Percentiles rank a stretch among this genome's conserved stretches.
Evolutionary conservation across 768 basidiomycete genomes (phyloP).

Genomic region (Obba rivulosa): DNA sequence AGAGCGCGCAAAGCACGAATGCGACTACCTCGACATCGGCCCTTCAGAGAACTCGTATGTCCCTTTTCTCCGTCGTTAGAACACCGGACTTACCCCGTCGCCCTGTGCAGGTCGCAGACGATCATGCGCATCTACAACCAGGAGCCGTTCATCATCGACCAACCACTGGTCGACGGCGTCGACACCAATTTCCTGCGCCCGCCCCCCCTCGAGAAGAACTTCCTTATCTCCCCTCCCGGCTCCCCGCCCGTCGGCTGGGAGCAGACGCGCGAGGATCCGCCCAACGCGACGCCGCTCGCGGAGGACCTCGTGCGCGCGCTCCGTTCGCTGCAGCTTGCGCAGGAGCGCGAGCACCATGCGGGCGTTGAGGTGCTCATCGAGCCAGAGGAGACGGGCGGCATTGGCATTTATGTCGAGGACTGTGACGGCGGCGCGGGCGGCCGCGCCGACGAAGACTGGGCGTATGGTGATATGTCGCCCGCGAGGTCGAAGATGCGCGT

Average conservation of each 20-base stretch:
- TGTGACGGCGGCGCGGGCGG: slow-evolving; percentile 41
- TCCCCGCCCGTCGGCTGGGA: slow-evolving; percentile 98
- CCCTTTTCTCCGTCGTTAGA: background rate
- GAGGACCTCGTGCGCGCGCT: slow-evolving; percentile 84
- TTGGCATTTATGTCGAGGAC: slow-evolving; percentile 76
- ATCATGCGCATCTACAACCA: slow-evolving; percentile 68
- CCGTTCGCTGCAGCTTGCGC: slow-evolving; percentile 55
- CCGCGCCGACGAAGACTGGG: slow-evolving; percentile 45
- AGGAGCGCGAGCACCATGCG: slow-evolving; percentile 29
- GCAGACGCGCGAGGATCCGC: slow-evolving; percentile 83
- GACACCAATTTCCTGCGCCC: slow-evolving; percentile 58
- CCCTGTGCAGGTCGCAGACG: slow-evolving; percentile 37
- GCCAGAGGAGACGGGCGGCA: slow-evolving; percentile 64
- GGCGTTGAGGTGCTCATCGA: slow-evolving; percentile 58
- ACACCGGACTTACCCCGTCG: background rate
- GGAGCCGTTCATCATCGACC: slow-evolving; percentile 33
- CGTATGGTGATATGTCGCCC: slow-evolving; percentile 46
- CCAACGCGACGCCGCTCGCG: slow-evolving; percentile 78
- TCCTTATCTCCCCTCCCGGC: slow-evolving; percentile 96
- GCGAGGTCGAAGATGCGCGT: slow-evolving; percentile 33
- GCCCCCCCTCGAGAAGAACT: slow-evolving; percentile 84
- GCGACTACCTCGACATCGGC: slow-evolving; percentile 61
- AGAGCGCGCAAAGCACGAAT: slow-evolving; percentile 57
- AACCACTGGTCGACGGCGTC: slow-evolving; percentile 2
- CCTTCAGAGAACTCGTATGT: slow-evolving; percentile 47